Percentiles rank a stretch among this genome's conserved stretches.
Conservation (phyloP, 352 stramenopile species). For the Pythium dissotocum region DNA sequence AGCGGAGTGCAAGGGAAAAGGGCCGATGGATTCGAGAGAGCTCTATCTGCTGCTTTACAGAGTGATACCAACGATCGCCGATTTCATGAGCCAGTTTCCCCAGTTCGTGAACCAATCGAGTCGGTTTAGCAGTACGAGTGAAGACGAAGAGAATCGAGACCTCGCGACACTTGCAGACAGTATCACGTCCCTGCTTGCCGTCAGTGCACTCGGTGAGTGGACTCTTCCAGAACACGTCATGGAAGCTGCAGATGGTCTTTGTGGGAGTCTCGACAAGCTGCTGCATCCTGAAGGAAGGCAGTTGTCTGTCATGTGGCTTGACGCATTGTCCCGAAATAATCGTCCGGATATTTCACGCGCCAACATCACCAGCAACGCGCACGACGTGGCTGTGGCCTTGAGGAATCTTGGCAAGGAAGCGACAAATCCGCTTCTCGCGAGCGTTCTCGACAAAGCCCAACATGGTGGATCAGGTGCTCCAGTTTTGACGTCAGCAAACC, state of each 20-base stretch:
- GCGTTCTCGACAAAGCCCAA: not conserved
- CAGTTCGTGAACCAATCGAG: not conserved
- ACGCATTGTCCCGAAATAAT: not conserved
- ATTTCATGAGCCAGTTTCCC: conserved; percentile 60
- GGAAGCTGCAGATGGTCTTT: conserved; percentile 31
- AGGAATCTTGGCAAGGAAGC: not conserved
- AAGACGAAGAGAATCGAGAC: not conserved
- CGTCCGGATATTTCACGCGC: not conserved
- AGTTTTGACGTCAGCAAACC: not conserved
- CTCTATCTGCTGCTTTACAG: conserved; percentile 47
- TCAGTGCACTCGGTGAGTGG: conserved; percentile 10
- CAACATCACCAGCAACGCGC: not conserved
- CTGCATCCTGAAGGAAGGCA: not conserved
- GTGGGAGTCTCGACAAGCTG: conserved; percentile 8
- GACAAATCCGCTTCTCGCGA: not conserved
- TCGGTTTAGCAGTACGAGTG: not conserved
- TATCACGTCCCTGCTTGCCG: not conserved
- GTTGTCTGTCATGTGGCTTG: conserved; percentile 1
- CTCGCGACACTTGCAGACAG: not conserved
- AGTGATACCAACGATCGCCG: conserved; percentile 45
- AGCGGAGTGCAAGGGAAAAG: conserved; percentile 21
- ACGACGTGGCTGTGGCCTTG: not conserved
- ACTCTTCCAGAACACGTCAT: conserved; percentile 26
- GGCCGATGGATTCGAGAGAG: conserved; percentile 35
- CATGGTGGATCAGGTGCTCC: not conserved